Percentiles rank a stretch among this genome's conserved stretches.
These are phyloP conservation scores for Kondoa malvinella DNA, from an alignment of 768 basidiomycete species.

Conservation along the genomic window DNA sequence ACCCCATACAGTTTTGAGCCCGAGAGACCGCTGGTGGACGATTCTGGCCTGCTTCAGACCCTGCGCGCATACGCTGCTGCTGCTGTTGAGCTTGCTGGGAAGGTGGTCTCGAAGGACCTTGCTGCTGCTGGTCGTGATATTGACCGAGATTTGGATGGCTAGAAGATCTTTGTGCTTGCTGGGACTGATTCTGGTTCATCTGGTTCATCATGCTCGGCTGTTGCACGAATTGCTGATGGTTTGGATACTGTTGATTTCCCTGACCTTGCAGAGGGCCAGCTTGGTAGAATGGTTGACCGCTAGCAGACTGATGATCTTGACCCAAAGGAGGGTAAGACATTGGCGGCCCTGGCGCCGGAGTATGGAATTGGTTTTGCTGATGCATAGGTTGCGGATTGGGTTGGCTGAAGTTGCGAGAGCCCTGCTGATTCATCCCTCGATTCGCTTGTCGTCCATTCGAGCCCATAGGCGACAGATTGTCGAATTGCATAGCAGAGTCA, in stretches of 20 bases:
- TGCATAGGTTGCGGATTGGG: not conserved
- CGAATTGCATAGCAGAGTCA: no score
- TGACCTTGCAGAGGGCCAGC: no score
- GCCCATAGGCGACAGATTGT: no score
- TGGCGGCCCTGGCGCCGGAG: not conserved
- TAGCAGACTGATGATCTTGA: not conserved
- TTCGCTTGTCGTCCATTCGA: not conserved
- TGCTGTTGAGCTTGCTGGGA: not conserved
- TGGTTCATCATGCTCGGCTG: no score
- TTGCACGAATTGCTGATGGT: no score
- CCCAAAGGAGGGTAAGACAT: not conserved
- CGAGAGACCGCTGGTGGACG: not conserved
- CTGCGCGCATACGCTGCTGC: not conserved
- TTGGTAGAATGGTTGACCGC: no score
- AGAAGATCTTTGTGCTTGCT: no score
- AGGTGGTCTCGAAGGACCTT: no score
- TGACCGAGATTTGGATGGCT: no score
- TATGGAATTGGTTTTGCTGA: not conserved
- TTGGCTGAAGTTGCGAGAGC: not conserved
- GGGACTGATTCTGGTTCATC: no score
- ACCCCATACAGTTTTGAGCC: not conserved
- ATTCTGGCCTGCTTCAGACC: not conserved
- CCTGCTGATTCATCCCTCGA: not conserved
- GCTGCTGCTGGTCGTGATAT: no score
- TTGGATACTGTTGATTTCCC: no score